Evolutionary conservation across 352 stramenopile species (phyloP).

Genomic region (Thraustotheca clavata): DNA sequence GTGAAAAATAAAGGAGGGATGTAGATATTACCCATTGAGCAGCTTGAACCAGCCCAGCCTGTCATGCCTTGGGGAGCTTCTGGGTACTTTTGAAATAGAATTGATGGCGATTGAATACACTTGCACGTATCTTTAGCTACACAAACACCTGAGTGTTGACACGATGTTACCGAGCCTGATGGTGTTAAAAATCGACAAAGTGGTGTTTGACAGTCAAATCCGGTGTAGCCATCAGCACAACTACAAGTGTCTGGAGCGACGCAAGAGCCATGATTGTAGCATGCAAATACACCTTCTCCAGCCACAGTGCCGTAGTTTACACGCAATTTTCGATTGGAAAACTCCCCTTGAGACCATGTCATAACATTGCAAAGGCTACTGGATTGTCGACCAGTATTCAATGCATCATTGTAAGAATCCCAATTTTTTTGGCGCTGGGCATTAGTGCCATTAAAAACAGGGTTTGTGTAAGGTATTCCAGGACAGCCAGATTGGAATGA

Average conservation of each 20-base stretch:
- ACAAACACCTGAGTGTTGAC: slow-evolving; percentile 91
- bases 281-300: slow-evolving; percentile 93
- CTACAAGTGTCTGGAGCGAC: slow-evolving; percentile 87
- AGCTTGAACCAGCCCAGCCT: slow-evolving; percentile 90
- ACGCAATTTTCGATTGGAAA: slow-evolving; percentile 62
- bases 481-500: slow-evolving; percentile 93
- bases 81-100: slow-evolving; percentile 67
- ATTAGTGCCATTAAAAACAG: slow-evolving; percentile 28
- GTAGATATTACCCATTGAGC: slow-evolving; percentile 47
- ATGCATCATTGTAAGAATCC: slow-evolving; percentile 38
- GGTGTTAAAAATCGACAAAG: slow-evolving; percentile 81
- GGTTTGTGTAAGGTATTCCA: slow-evolving; percentile 51
- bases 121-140: slow-evolving; percentile 87
- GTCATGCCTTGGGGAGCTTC: slow-evolving; percentile 76
- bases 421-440: slow-evolving; percentile 41
- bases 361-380: slow-evolving; percentile 78
- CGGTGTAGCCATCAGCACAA: slow-evolving; percentile 86
- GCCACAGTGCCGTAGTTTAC: slow-evolving; percentile 70
- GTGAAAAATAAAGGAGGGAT: neutral
- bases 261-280: slow-evolving; percentile 91
- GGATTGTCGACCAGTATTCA: slow-evolving; percentile 52
- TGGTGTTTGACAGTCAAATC: slow-evolving; percentile 92
- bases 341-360: slow-evolving; percentile 91
- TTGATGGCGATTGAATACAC: slow-evolving; percentile 85
- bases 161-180: slow-evolving; percentile 66